Evolutionary conservation across 495 filamentous ascomycete species (phyloP).

Genomic region (Podospora didyma): DNA sequence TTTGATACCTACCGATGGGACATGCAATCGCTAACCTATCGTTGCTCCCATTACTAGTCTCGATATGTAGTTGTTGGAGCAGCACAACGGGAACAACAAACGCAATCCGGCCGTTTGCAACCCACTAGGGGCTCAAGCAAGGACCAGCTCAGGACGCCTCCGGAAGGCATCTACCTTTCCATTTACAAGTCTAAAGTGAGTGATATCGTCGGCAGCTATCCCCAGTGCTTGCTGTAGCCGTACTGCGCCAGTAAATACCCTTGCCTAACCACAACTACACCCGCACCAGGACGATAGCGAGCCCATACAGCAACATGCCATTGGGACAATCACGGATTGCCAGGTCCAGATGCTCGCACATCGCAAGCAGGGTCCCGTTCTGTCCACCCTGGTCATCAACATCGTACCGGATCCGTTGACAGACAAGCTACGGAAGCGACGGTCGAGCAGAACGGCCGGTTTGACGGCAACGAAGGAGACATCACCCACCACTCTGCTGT

Average conservation of each 20-base stretch:
- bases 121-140: slow-evolving; percentile 24
- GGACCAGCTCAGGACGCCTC: slow-evolving; percentile 21
- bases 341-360: slow-evolving; percentile 49
- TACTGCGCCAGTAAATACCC: not conserved
- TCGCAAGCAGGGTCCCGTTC: slow-evolving; percentile 47
- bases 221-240: not conserved
- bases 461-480: slow-evolving; percentile 41
- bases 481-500: slow-evolving; percentile 37
- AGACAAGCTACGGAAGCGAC: slow-evolving; percentile 52
- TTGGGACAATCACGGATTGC: slow-evolving; percentile 47
- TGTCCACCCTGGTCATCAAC: slow-evolving; percentile 48
- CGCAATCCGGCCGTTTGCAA: slow-evolving; percentile 21
- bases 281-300: slow-evolving; percentile 45
- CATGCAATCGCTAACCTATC: slow-evolving; percentile 3
- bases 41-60: slow-evolving; percentile 26
- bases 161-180: slow-evolving; percentile 44
- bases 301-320: slow-evolving; percentile 44
- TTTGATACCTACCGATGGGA: not conserved
- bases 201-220: not conserved
- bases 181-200: slow-evolving; percentile 54
- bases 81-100: slow-evolving; percentile 16
- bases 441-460: slow-evolving; percentile 52
- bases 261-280: slow-evolving; percentile 5
- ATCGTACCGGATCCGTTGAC: slow-evolving; percentile 46
- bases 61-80: slow-evolving; percentile 45